Conservation (phyloP, 805 yeast genomes). For the Pichia scutulata region DNA sequence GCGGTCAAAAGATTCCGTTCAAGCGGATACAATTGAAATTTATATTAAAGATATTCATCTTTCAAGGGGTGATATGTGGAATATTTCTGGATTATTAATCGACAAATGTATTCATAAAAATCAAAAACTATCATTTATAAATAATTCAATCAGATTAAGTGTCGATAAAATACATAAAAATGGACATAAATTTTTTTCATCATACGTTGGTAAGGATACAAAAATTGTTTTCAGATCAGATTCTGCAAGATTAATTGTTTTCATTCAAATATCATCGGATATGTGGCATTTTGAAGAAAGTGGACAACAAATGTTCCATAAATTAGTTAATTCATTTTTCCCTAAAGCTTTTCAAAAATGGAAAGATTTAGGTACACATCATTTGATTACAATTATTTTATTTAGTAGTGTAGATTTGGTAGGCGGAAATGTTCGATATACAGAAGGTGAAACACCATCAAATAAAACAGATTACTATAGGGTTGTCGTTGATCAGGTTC, state of each 20-base stretch:
- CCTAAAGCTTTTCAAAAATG: conserved; percentile 85
- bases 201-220: conserved; percentile 66
- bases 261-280: conserved; percentile 85
- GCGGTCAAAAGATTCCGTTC: conserved; percentile 40
- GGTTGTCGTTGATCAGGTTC: conserved; percentile 92
- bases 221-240: conserved; percentile 85
- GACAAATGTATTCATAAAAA: conserved; percentile 59
- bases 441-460: conserved; percentile 60
- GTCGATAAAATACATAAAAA: conserved; percentile 57
- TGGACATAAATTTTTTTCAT: conserved; percentile 67
- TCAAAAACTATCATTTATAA: conserved; percentile 57
- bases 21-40: conserved; percentile 76
- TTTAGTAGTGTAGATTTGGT: conserved; percentile 74
- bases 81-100: conserved; percentile 52
- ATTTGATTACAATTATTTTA: conserved; percentile 78
- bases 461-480: conserved; percentile 75
- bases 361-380: conserved; percentile 84
- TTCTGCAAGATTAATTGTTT: conserved; percentile 72
- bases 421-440: conserved; percentile 33
- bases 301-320: conserved; percentile 90
- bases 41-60: conserved; percentile 72
- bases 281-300: conserved; percentile 98
- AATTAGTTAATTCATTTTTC: conserved; percentile 82
- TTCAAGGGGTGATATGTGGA: conserved; percentile 93
- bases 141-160: conserved; percentile 50